These are phyloP conservation scores for Vitis cinerea DNA, from an alignment of 164 flowering plant genomes.

Conservation along the genomic window DNA sequence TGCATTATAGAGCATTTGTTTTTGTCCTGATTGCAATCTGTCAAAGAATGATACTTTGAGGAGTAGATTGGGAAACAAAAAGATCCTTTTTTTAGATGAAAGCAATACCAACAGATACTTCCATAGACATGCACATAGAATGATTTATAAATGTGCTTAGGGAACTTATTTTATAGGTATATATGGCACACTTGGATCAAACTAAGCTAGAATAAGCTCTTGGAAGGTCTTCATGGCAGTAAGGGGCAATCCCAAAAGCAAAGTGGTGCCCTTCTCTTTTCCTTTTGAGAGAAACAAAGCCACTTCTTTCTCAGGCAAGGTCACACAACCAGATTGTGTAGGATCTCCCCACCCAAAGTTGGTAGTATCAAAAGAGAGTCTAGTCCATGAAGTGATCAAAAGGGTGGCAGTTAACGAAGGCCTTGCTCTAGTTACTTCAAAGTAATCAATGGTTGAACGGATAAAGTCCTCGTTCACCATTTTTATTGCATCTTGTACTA, in stretches of 20 bases:
- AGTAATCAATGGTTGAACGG: slow-evolving; percentile 22
- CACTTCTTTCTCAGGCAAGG: slow-evolving; percentile 12
- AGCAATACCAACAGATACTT: too few species aligned
- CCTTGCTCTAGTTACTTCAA: slow-evolving; percentile 18
- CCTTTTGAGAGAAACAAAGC: slow-evolving; percentile 15
- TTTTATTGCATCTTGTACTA: slow-evolving; percentile 17
- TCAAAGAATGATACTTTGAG: too few species aligned
- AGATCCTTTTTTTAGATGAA: too few species aligned
- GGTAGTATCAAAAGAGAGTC: slow-evolving; percentile 15
- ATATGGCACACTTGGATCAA: too few species aligned
- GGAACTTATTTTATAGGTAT: too few species aligned
- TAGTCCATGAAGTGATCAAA: slow-evolving; percentile 25
- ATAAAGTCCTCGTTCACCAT: slow-evolving; percentile 21
- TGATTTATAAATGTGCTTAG: too few species aligned
- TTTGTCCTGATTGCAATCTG: too few species aligned
- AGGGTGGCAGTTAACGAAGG: slow-evolving; percentile 19
- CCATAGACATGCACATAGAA: too few species aligned
- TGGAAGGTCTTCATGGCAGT: slow-evolving; percentile 21
- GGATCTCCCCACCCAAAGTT: slow-evolving; percentile 36
- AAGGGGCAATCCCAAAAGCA: slow-evolving; percentile 22
- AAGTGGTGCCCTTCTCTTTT: slow-evolving; percentile 7
- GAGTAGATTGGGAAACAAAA: too few species aligned
- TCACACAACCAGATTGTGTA: slow-evolving; percentile 9
- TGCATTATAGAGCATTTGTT: too few species aligned
- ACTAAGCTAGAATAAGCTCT: not conserved